Evolutionary conservation across 352 stramenopile genomes (phyloP).

Genomic region (Phytopythium litorale): DNA sequence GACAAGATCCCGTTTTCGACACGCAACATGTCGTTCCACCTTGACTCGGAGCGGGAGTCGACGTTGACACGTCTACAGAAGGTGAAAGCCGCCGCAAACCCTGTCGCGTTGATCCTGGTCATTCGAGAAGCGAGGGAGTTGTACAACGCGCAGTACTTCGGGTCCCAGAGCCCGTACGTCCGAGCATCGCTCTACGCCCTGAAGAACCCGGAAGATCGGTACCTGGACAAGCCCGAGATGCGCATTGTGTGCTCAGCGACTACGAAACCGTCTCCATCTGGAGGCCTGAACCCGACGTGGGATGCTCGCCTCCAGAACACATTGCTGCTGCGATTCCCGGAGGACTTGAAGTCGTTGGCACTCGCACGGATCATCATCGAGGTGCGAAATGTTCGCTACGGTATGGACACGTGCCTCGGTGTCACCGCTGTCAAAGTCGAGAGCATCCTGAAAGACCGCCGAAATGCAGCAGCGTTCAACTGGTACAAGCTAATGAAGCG

Average conservation of each 20-base stretch:
- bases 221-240: conserved; percentile 78
- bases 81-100: conserved; percentile 70
- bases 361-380: conserved; percentile 82
- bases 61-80: conserved; percentile 66
- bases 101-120: conserved; percentile 78
- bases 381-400: conserved; percentile 80
- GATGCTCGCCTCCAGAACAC: conserved; percentile 77
- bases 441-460: conserved; percentile 73
- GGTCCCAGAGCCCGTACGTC: conserved; percentile 83
- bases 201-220: conserved; percentile 78
- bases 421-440: conserved; percentile 80
- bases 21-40: conserved; percentile 56
- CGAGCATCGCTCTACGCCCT: conserved; percentile 75
- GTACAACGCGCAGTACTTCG: conserved; percentile 87
- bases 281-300: conserved; percentile 71
- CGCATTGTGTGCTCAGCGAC: conserved; percentile 66
- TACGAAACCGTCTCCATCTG: conserved; percentile 75
- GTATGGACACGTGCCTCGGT: conserved; percentile 81
- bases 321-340: conserved; percentile 65
- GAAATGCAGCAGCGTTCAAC: conserved; percentile 77
- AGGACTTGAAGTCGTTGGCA: conserved; percentile 52
- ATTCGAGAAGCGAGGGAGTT: conserved; percentile 74
- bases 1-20: conserved; percentile 60
- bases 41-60: conserved; percentile 39
- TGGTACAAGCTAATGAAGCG: conserved; percentile 86